Conservation (phyloP, 306 rosid species). For the Lathyrus tuberosus region DNA sequence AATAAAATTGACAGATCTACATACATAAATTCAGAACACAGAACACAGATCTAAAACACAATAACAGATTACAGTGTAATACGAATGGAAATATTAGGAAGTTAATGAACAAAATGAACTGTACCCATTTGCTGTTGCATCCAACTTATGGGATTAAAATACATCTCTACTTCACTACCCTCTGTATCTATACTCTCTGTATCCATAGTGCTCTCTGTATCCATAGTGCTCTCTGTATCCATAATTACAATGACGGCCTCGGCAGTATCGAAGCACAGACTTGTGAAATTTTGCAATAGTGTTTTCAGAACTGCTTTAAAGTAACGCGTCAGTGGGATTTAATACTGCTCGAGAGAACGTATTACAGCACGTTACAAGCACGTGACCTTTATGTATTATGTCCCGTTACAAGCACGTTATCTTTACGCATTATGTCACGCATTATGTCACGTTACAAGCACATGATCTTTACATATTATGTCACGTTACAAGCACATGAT, state of each 20-base stretch:
- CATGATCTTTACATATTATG: no score
- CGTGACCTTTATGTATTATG: background rate
- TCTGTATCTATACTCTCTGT: no score
- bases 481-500: no score
- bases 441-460: no score
- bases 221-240: background rate
- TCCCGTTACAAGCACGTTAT: no score
- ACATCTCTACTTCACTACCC: background rate
- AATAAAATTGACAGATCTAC: slow-evolving; percentile 30
- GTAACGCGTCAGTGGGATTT: slow-evolving; percentile 1
- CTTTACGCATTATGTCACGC: no score
- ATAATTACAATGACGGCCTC: background rate
- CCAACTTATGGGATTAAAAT: background rate
- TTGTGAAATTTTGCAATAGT: background rate
- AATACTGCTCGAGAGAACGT: slow-evolving; percentile 13
- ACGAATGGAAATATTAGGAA: slow-evolving; percentile 9
- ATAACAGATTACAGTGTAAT: slow-evolving; percentile 19
- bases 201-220: no score
- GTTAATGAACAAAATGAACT: slow-evolving; percentile 25
- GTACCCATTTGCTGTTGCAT: slow-evolving; percentile 26
- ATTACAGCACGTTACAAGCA: background rate
- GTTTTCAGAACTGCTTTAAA: slow-evolving; percentile 1
- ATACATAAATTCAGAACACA: slow-evolving; percentile 33
- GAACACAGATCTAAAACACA: slow-evolving; percentile 6
- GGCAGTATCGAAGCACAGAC: slow-evolving; percentile 6